Base-by-base conservation (phyloP, 495 filamentous ascomycete genomes). In the Barbatosphaeria neglecta region DNA sequence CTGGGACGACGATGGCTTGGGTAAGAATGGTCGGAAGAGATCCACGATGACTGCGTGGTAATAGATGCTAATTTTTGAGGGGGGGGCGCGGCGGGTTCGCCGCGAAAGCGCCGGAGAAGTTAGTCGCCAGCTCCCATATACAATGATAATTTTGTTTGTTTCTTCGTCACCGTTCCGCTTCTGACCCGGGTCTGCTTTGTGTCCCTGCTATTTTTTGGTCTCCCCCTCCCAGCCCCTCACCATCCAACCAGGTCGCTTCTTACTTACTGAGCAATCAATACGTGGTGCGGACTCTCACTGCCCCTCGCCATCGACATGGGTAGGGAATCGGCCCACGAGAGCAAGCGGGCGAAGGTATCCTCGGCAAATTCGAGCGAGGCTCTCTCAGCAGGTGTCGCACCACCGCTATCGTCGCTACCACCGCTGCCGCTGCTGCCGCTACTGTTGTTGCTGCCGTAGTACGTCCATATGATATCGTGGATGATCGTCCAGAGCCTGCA, bases 401-500 rank as follows among this genome's bases (percentile, higher is more conserved):
- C 27, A 10, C 27, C 7, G 27, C 27, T 31, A 13, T 13, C 15
- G 27, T 13, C 15, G 27, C 9, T 31, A 13, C 27, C 27, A 13
- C 27, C 15, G 3, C 9, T 31, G 15, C 27, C 27, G 27, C 27
- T 13, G 27, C 27, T 3, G 27, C 27, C 27, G 27, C 27, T 31
- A 13, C 28, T 4, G n/a, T 23, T 20, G 7, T 33, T 19, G 17
- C 4, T 7, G 25, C 43, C 43, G 19, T 37, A 45, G 22, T 45
- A 45, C 19, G 7, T 11, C 16, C 25, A 46, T 35, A 22, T 10
- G n/a, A 23, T 35, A 13, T 24, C 43, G 23, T 50, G 22, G 23
- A 45, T 19, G 11, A 50, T 50, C 8, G 18, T 5, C 48, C 48
- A 50, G 18, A 50, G 39, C 17, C 41, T 22, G 37, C 48, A 50